Conservation (phyloP, 2,329 filamentous ascomycete species). For the Exserohilum rostratum region DNA sequence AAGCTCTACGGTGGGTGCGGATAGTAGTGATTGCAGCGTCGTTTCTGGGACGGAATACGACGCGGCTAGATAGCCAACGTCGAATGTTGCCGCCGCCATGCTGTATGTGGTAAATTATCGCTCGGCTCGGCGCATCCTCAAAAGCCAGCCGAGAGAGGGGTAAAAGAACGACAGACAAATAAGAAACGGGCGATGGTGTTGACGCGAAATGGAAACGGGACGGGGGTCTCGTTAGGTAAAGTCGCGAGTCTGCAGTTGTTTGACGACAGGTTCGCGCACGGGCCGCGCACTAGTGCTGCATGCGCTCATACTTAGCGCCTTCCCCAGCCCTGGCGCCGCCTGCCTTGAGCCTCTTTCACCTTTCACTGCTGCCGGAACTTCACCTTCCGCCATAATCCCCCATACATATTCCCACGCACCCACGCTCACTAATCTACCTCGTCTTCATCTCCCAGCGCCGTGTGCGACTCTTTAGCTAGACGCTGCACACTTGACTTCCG, state of each 20-base stretch:
- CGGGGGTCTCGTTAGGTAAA: constrained; percentile 1
- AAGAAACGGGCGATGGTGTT: constrained; percentile 23
- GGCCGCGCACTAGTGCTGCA: constrained; percentile 18
- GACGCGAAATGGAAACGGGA: constrained; percentile 24
- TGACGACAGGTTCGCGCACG: constrained; percentile 21
- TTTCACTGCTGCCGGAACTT: constrained; percentile 7
- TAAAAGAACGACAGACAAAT: constrained; percentile 31
- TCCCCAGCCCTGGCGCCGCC: constrained; percentile 2
- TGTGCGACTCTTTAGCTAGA: constrained; percentile 45
- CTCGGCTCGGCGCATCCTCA: constrained; percentile 31
- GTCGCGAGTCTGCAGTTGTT: constrained; percentile 32
- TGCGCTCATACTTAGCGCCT: constrained; percentile 20
- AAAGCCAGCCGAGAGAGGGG: neutral
- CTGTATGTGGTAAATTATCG: constrained; percentile 25
- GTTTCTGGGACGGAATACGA: constrained; percentile 72
- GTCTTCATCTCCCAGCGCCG: constrained; percentile 12
- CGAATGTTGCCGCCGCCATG: constrained; percentile 67
- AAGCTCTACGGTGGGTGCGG: constrained; percentile 76
- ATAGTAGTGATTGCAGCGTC: constrained; percentile 65
- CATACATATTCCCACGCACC: neutral
- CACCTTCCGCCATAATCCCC: neutral
- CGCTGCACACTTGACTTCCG: constrained; percentile 27
- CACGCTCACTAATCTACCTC: constrained; percentile 5
- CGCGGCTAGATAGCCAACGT: constrained; percentile 74
- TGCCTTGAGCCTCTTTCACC: constrained; percentile 2